Conservation (phyloP, 2,329 filamentous ascomycete genomes). For the Paracorniculantispora psalliotae region DNA sequence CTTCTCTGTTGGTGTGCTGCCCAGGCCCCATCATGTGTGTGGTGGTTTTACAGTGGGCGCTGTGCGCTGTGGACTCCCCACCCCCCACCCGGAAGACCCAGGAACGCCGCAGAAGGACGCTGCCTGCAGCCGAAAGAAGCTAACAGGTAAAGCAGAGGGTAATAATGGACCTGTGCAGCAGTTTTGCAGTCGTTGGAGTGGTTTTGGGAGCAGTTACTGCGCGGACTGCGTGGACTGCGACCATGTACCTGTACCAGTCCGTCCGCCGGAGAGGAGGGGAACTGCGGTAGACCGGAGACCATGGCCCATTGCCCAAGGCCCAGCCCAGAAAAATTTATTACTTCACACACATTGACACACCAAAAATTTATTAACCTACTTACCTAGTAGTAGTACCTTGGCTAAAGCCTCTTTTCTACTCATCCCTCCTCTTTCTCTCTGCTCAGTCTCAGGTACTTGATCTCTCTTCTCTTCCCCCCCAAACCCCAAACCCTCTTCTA, state of each 20-base stretch:
- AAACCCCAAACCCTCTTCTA: constrained; percentile 4
- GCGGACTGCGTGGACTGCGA: too few species aligned
- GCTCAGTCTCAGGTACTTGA: neutral
- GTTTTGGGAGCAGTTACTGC: neutral
- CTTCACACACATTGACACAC: constrained; percentile 37
- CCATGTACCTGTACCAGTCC: too few species aligned
- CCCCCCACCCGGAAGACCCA: neutral
- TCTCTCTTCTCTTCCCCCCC: constrained; percentile 3
- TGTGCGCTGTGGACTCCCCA: neutral
- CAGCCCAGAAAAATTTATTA: constrained; percentile 37
- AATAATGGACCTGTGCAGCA: too few species aligned
- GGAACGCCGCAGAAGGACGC: neutral
- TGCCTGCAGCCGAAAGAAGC: neutral
- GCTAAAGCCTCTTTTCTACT: constrained; percentile 7
- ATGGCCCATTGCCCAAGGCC: constrained; percentile 10
- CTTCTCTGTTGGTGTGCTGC: neutral
- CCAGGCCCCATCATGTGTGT: constrained; percentile 12
- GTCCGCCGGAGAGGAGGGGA: constrained; percentile 15
- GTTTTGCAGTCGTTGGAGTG: too few species aligned
- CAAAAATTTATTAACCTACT: constrained; percentile 28
- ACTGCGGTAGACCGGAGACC: too few species aligned
- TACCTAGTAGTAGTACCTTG: too few species aligned
- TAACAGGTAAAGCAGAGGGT: too few species aligned
- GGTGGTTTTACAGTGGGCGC: too few species aligned
- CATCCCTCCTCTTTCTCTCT: too few species aligned